phyloP scores from a whole-genome alignment of 345 rosid genomes.

The Aquilaria malaccensis region DNA sequence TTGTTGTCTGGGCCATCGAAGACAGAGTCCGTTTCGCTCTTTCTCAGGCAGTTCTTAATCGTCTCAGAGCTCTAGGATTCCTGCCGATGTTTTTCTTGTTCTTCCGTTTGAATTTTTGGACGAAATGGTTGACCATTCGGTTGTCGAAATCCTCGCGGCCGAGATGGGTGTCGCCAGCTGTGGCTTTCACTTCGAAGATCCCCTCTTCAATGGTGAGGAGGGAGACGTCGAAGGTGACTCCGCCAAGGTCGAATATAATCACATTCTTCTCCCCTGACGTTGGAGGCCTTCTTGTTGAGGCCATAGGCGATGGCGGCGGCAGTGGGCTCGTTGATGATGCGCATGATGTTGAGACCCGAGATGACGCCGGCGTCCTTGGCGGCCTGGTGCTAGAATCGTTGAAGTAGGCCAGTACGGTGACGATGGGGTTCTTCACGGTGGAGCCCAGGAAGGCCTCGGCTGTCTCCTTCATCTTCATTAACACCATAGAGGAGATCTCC shows the following conservation, averaged over 20 bases:
- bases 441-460: slow-evolving; percentile 8
- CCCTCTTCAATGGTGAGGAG: slow-evolving; percentile 24
- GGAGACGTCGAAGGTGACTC: slow-evolving; percentile 24
- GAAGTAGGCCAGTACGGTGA: slow-evolving; percentile 8
- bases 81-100: slow-evolving; percentile 23
- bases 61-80: slow-evolving; percentile 33
- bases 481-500: slow-evolving; percentile 12
- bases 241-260: slow-evolving; percentile 18
- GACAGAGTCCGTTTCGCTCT: slow-evolving; percentile 49
- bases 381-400: slow-evolving; percentile 9
- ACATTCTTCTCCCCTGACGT: slow-evolving; percentile 16
- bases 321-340: slow-evolving; percentile 14
- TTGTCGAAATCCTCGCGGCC: slow-evolving; percentile 29
- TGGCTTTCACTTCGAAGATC: slow-evolving; percentile 27
- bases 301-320: slow-evolving; percentile 27
- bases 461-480: slow-evolving; percentile 8
- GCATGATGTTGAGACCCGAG: slow-evolving; percentile 6
- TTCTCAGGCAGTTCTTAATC: slow-evolving; percentile 42
- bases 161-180: slow-evolving; percentile 21
- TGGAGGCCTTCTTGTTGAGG: slow-evolving; percentile 9
- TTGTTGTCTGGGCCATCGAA: slow-evolving; percentile 43
- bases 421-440: slow-evolving; percentile 1
- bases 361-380: slow-evolving; percentile 10
- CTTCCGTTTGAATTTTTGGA: slow-evolving; percentile 38
- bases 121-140: slow-evolving; percentile 41